phyloP scores from a whole-genome alignment of 805 yeast species.

The Monosporozyma servazzii region DNA sequence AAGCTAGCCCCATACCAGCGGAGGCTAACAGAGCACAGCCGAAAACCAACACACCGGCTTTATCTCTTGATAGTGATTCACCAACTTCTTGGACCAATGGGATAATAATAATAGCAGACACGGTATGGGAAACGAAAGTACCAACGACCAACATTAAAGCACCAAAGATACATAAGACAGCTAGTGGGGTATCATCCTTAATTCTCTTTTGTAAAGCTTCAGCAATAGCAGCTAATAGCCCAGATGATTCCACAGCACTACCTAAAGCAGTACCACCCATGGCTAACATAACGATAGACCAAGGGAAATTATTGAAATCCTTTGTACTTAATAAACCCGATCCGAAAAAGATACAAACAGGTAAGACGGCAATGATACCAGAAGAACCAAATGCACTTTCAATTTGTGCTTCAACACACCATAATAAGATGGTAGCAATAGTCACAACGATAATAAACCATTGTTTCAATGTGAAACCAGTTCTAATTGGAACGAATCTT shows the following conservation, averaged over 20 bases:
- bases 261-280: constrained; percentile 98
- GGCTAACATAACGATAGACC: constrained; percentile 92
- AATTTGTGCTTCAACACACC: constrained; percentile 81
- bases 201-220: constrained; percentile 53
- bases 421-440: constrained; percentile 61
- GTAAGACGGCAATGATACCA: constrained; percentile 84
- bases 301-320: constrained; percentile 88
- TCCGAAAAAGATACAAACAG: constrained; percentile 81
- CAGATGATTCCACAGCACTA: constrained; percentile 87
- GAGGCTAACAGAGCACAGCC: constrained; percentile 62
- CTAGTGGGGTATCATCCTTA: constrained; percentile 52
- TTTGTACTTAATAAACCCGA: constrained; percentile 75
- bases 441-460: constrained; percentile 65
- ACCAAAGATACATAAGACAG: constrained; percentile 75
- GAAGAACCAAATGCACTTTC: constrained; percentile 76
- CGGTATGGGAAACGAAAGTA: constrained; percentile 93
- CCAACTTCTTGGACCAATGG: constrained; percentile 91
- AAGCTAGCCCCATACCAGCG: constrained; percentile 95
- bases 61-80: constrained; percentile 54
- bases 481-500: constrained; percentile 44
- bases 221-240: constrained; percentile 75
- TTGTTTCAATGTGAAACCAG: constrained; percentile 61
- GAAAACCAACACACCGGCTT: constrained; percentile 45
- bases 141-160: constrained; percentile 76
- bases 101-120: constrained; percentile 85